Evolutionary conservation across 768 basidiomycete genomes (phyloP).

Genomic region (Coprinopsis sp.): DNA sequence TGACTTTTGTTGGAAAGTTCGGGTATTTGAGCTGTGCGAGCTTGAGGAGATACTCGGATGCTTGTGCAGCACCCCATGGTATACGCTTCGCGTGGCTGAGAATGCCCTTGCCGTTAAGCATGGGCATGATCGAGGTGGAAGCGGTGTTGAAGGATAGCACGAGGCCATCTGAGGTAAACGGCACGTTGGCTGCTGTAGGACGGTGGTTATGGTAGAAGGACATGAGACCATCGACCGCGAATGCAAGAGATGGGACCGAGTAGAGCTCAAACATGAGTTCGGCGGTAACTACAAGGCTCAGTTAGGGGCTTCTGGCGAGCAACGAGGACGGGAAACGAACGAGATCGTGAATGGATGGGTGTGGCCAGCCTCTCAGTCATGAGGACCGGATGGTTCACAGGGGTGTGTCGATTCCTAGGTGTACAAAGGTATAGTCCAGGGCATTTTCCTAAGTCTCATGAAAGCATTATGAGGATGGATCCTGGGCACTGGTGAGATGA

Average conservation of each 20-base stretch:
- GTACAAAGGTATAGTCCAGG: conserved; percentile 86
- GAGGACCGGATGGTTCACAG: conserved; percentile 81
- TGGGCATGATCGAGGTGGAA: conserved; percentile 86
- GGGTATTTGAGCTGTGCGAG: conserved; percentile 95
- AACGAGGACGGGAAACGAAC: conserved; percentile 43
- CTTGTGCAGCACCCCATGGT: conserved; percentile 89
- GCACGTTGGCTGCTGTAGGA: conserved; percentile 25
- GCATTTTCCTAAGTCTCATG: conserved; percentile 77
- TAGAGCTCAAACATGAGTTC: conserved; percentile 97
- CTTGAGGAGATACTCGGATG: conserved; percentile 88
- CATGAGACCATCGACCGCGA: conserved; percentile 87
- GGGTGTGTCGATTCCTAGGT: conserved; percentile 77
- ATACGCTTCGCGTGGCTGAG: conserved; percentile 87
- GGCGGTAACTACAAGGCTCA: conserved; percentile 64
- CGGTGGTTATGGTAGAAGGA: conserved; percentile 83
- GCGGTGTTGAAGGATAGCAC: conserved; percentile 90
- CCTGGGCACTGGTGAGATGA: conserved; percentile 8
- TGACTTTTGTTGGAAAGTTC: conserved; percentile 83
- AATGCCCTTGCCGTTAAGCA: conserved; percentile 77
- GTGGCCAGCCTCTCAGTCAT: conserved; percentile 93
- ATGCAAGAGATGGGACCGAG: conserved; percentile 77
- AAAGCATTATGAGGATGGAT: conserved; percentile 14
- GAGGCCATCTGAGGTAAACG: conserved; percentile 67
- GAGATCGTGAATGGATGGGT: conserved; percentile 79
- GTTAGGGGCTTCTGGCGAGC: neutral